Percentiles rank a stretch among this genome's conserved stretches.
These are phyloP conservation scores for Thelonectria discophora DNA, from an alignment of 2,329 filamentous ascomycete species.

Conservation along the genomic window DNA sequence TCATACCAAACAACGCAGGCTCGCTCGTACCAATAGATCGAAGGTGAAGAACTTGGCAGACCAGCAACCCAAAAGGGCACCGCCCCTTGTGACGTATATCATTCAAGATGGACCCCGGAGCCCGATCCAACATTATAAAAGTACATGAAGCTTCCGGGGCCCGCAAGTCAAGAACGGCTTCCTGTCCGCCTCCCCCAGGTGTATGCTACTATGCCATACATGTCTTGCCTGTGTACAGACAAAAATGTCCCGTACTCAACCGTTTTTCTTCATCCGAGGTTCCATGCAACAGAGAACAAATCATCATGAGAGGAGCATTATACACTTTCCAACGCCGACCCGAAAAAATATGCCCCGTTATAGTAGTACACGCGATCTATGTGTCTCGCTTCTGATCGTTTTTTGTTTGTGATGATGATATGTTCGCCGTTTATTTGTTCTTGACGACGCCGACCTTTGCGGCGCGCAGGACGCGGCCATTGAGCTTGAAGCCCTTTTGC, in stretches of 20 bases:
- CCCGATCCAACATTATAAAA: constrained; percentile 10
- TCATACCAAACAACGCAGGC: too few relatives aligned
- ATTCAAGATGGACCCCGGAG: constrained; percentile 7
- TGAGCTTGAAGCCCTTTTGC: constrained; percentile 94
- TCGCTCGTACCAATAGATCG: too few relatives aligned
- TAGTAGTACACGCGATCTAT: constrained; percentile 47
- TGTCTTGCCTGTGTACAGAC: constrained; percentile 35
- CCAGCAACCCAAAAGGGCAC: not conserved
- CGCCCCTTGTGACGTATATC: constrained; percentile 8
- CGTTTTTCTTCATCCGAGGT: constrained; percentile 33
- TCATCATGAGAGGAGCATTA: constrained; percentile 59
- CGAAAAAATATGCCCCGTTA: constrained; percentile 32
- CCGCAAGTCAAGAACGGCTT: constrained; percentile 18
- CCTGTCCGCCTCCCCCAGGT: constrained; percentile 3
- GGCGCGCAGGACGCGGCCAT: constrained; percentile 87
- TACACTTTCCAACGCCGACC: constrained; percentile 52
- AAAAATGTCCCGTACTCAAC: constrained; percentile 29
- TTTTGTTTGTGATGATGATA: constrained; percentile 9
- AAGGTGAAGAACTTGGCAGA: too few relatives aligned
- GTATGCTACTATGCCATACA: constrained; percentile 36
- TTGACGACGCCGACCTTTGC: constrained; percentile 97
- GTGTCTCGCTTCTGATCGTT: constrained; percentile 17
- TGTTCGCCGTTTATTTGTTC: constrained; percentile 64
- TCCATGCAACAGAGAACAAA: constrained; percentile 42
- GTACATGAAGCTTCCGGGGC: constrained; percentile 17